Base-by-base conservation (phyloP, 345 rosid genomes). In the Rhizophora mangle region DNA sequence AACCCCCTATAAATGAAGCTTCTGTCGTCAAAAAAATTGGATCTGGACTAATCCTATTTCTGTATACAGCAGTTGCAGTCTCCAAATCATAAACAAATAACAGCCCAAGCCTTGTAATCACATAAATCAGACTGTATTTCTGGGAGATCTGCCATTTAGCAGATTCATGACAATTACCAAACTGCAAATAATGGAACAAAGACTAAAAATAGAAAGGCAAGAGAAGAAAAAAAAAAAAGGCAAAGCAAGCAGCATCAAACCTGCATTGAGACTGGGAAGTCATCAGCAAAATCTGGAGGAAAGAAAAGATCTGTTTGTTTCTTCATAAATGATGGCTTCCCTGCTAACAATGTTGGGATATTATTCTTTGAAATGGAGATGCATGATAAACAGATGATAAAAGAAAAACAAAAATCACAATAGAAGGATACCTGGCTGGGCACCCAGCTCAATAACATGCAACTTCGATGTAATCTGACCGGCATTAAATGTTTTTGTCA, bases 221-320 rank as follows among this genome's bases (percentile, higher is more conserved):
- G 37, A 6, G 37, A 6, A 46, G 31, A 31, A 26, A 6, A 31
- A 10, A 6, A 57, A 13, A 34, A 67, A 4, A 56, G 7, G 8
- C 37, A 34, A 34, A 34, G 10, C 10, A 34, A 19, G 70, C 3
- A n/a, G 73, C 32, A 67, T 10, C 65, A 32, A 69, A 95, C 99
- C 97, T 95, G 98, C 99, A 95, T 95, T 29, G 98, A 97, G 32
- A 95, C 98, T 52, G 99, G 99, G 74, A 95, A 95, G 77, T 95
- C 99, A 76, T 95, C 99, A 19, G 89, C 94, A 83, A 95, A 95
- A 83, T 95, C 99, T 31, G 99, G 99, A 16, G 98, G 99, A 32
- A 92, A 92, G 82, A 92, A 95, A 63, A 95, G 98, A 84, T 95
- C 99, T 11, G 99, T 98, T 78, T 92, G 96, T 71, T 92, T 95